phyloP scores from a whole-genome alignment of 2,329 filamentous ascomycete species.

The Xylaria sp. region DNA sequence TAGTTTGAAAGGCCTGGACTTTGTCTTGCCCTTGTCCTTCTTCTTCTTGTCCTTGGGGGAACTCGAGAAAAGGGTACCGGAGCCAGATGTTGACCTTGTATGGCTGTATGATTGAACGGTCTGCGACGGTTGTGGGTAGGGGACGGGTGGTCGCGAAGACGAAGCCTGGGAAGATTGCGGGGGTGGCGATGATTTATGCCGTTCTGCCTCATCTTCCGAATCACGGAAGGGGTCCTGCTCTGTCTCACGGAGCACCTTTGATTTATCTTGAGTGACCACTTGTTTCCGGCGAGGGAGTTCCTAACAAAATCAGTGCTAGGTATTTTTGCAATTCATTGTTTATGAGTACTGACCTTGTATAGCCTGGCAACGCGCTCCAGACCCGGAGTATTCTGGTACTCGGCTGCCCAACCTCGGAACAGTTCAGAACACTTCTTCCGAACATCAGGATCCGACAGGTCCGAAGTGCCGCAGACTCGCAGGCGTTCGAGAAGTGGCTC shows the following conservation, averaged over 20 bases:
- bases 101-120: conserved; percentile 48
- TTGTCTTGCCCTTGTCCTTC: conserved; percentile 54
- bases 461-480: conserved; percentile 83
- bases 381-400: conserved; percentile 81
- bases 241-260: conserved; percentile 82
- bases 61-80: conserved; percentile 49
- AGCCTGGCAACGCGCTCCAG: conserved; percentile 80
- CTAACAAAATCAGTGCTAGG: conserved; percentile 41
- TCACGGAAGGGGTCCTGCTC: conserved; percentile 71
- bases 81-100: conserved; percentile 43
- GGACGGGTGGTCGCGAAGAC: conserved; percentile 40
- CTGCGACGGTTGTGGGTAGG: conserved; percentile 37
- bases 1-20: conserved; percentile 74
- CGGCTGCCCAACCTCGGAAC: conserved; percentile 83
- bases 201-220: conserved; percentile 64
- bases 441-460: conserved; percentile 84
- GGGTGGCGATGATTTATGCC: conserved; percentile 40
- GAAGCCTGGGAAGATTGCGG: conserved; percentile 32
- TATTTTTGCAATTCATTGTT: background rate
- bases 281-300: conserved; percentile 72
- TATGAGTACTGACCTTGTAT: conserved; percentile 59
- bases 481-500: conserved; percentile 91
- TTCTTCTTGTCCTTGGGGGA: conserved; percentile 58
- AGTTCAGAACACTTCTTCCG: conserved; percentile 85
- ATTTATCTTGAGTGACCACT: conserved; percentile 75